Evolutionary conservation across 805 yeast genomes (phyloP).

Genomic region (Suhomyces sp.): DNA sequence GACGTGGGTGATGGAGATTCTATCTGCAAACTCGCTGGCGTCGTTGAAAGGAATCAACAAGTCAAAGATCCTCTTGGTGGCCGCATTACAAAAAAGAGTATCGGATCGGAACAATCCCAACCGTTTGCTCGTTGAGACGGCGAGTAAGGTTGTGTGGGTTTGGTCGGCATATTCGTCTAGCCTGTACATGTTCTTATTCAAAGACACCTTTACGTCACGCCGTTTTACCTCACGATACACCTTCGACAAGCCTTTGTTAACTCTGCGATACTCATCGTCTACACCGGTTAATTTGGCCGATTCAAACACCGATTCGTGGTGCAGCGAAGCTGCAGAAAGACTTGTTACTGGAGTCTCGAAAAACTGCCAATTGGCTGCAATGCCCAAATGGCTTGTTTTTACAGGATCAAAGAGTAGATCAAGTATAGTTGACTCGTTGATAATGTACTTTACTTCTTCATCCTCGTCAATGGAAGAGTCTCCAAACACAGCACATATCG

Average conservation of each 20-base stretch:
- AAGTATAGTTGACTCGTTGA: constrained; percentile 41
- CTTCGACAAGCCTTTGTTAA: constrained; percentile 21
- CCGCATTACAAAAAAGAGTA: constrained; percentile 46
- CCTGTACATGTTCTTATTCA: constrained; percentile 12
- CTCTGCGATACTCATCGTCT: constrained; percentile 36
- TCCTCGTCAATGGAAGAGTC: constrained; percentile 37
- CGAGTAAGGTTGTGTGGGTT: constrained; percentile 9
- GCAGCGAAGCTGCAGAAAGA: not conserved
- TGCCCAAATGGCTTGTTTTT: constrained; percentile 21
- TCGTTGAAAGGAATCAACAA: constrained; percentile 34
- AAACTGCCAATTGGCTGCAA: constrained; percentile 33
- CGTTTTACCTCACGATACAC: not conserved
- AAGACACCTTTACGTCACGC: constrained; percentile 4
- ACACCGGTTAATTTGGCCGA: constrained; percentile 18
- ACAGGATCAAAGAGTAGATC: constrained; percentile 36
- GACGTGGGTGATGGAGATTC: constrained; percentile 33
- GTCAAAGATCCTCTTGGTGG: constrained; percentile 43
- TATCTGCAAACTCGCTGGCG: constrained; percentile 30
- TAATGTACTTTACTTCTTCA: constrained; percentile 23
- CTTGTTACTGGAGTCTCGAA: constrained; percentile 17
- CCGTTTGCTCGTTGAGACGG: constrained; percentile 44
- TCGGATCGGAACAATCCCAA: constrained; percentile 46
- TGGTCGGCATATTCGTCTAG: constrained; percentile 4
- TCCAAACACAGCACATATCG: constrained; percentile 48
- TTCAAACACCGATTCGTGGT: constrained; percentile 6